These are phyloP conservation scores for Starmerella stigmatis DNA, from an alignment of 805 yeast species.

Conservation along the genomic window DNA sequence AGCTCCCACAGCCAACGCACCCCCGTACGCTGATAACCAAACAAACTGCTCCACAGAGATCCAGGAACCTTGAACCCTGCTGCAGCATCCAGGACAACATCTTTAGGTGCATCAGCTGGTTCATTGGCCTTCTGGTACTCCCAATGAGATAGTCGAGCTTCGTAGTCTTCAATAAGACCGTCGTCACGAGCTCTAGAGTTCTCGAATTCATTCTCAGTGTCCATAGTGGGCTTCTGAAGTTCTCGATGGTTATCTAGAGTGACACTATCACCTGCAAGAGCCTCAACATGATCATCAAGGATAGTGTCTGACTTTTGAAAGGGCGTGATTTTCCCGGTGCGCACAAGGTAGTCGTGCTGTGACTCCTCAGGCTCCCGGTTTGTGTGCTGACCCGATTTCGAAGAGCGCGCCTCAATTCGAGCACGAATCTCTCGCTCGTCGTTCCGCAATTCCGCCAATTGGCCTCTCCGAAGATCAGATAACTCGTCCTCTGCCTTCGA, in stretches of 20 bases:
- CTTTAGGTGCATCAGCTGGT: constrained; percentile 18
- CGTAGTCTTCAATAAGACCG: constrained; percentile 63
- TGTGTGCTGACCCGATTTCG: no score
- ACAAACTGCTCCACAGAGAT: constrained; percentile 73
- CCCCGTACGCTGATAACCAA: constrained; percentile 90
- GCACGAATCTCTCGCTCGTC: constrained; percentile 56
- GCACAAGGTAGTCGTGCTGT: constrained; percentile 63
- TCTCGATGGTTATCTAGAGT: constrained; percentile 20
- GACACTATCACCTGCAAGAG: constrained; percentile 25
- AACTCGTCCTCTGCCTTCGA: constrained; percentile 47
- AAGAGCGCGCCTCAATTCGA: no score
- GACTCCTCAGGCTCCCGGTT: constrained; percentile 49
- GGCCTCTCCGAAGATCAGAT: constrained; percentile 38
- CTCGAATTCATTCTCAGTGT: constrained; percentile 25
- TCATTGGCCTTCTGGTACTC: constrained; percentile 39
- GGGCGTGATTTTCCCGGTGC: constrained; percentile 91
- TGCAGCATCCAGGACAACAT: constrained; percentile 41
- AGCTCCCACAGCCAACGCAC: constrained; percentile 97
- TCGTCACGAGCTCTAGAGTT: constrained; percentile 48
- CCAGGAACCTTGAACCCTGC: constrained; percentile 68
- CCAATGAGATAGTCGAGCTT: constrained; percentile 29
- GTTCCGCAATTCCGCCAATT: constrained; percentile 41
- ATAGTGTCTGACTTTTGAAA: constrained; percentile 43
- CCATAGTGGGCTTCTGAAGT: constrained; percentile 13
- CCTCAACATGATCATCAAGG: constrained; percentile 25